Percentiles rank a stretch among this genome's conserved stretches.
phyloP scores from a whole-genome alignment of 163 green algal genomes.

The Volvox carteri region DNA sequence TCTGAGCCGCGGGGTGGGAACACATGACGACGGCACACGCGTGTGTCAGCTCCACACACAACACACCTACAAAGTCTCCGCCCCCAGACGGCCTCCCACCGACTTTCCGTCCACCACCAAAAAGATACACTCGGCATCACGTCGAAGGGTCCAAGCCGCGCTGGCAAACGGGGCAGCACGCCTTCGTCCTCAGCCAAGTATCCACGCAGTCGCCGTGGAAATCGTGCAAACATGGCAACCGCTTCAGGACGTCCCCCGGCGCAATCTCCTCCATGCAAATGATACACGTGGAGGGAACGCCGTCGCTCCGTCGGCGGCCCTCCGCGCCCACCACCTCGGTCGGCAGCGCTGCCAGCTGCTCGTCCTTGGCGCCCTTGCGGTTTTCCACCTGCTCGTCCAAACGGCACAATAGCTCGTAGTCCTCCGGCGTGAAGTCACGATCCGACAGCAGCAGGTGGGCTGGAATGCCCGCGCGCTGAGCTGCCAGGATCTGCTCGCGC shows the following conservation, averaged over 20 bases:
- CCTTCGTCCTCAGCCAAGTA: slow-evolving; percentile 49
- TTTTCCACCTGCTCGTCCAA: slow-evolving; percentile 53
- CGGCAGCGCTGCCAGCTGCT: slow-evolving; percentile 23
- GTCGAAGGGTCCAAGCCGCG: not conserved
- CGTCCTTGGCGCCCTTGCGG: slow-evolving; percentile 40
- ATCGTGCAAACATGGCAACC: slow-evolving; percentile 63
- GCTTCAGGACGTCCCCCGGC: slow-evolving; percentile 55
- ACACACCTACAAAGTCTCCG: too few species aligned
- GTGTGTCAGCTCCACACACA: too few species aligned
- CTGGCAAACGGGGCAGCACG: slow-evolving; percentile 49
- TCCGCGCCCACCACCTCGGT: not conserved
- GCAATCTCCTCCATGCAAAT: slow-evolving; percentile 66
- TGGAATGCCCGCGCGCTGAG: slow-evolving; percentile 37
- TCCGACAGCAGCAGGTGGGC: slow-evolving; percentile 40
- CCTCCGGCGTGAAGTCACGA: slow-evolving; percentile 54
- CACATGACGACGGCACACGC: too few species aligned
- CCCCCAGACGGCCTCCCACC: too few species aligned
- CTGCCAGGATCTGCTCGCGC: slow-evolving; percentile 36
- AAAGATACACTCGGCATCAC: too few species aligned
- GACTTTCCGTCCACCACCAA: too few species aligned
- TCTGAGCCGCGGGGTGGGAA: too few species aligned
- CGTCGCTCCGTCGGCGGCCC: slow-evolving; percentile 19
- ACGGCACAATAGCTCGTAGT: slow-evolving; percentile 50
- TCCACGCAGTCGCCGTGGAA: slow-evolving; percentile 63
- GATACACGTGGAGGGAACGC: slow-evolving; percentile 28